Percentiles rank a stretch among this genome's conserved stretches.
Evolutionary conservation across 345 rosid genomes (phyloP).

Genomic region (Gossypium mustelinum): DNA sequence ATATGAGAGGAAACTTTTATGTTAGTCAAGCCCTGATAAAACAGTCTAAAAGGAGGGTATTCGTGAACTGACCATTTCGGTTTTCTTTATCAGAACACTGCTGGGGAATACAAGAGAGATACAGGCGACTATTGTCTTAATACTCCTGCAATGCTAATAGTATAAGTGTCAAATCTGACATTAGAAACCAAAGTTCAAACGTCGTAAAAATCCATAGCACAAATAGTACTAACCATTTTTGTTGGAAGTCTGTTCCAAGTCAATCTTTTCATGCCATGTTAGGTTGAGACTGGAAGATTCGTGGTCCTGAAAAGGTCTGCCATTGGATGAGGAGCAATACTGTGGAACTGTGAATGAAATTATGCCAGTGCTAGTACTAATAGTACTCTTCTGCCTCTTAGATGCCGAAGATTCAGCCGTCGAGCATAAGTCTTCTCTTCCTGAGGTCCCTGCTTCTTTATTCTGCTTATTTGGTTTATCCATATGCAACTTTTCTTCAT

Average conservation of each 20-base stretch:
- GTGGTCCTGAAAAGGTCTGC: constrained; percentile 37
- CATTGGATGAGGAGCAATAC: constrained; percentile 43
- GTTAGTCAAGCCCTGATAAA: not conserved
- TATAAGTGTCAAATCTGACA: not conserved
- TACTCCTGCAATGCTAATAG: constrained; percentile 24
- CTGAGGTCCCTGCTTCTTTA: constrained; percentile 26
- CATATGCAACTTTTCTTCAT: constrained; percentile 19
- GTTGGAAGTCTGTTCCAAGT: constrained; percentile 28
- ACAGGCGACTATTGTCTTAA: constrained; percentile 10
- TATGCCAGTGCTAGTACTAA: constrained; percentile 23
- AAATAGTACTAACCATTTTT: constrained; percentile 25
- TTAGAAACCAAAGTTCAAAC: not conserved
- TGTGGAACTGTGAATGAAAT: constrained; percentile 63
- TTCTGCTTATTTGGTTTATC: constrained; percentile 17
- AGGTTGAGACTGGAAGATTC: constrained; percentile 37
- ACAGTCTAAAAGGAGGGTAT: not conserved
- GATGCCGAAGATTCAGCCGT: constrained; percentile 70
- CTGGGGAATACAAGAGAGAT: not conserved
- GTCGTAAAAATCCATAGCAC: not conserved
- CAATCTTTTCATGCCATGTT: constrained; percentile 28
- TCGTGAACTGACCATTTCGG: not conserved
- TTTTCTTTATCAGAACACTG: not conserved
- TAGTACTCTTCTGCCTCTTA: constrained; percentile 29
- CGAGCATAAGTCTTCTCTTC: constrained; percentile 53
- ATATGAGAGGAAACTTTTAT: not conserved